Percentiles rank a stretch among this genome's conserved stretches.
Evolutionary conservation across 2,329 filamentous ascomycete species (phyloP).

Genomic region (Fusarium nanum): DNA sequence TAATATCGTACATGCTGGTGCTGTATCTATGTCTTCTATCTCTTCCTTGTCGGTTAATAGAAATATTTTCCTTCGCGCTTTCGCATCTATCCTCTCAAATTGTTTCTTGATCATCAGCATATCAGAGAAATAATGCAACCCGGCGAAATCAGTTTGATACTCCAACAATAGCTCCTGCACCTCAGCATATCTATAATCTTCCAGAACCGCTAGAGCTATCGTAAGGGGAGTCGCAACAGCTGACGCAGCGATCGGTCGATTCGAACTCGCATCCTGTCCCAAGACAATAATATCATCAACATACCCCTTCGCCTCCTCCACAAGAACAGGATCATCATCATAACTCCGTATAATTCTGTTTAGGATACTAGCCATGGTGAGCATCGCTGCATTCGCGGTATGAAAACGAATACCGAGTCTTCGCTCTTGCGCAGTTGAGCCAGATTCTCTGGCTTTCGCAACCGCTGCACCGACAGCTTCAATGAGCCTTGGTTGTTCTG

Average conservation of each 20-base stretch:
- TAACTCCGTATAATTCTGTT: conserved; percentile 10
- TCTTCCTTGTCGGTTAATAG: rapidly evolving
- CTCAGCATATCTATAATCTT: neutral
- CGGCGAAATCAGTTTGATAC: conserved; percentile 12
- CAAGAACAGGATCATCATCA: neutral
- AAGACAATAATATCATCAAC: neutral
- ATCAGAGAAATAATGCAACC: neutral
- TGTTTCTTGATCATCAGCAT: neutral
- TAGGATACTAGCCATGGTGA: neutral
- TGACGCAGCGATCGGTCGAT: conserved; percentile 14
- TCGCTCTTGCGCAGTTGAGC: neutral
- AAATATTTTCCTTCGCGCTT: neutral
- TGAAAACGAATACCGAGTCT: conserved; percentile 9
- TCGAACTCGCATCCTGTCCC: neutral
- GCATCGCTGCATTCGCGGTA: neutral
- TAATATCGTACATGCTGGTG: neutral
- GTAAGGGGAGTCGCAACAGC: neutral
- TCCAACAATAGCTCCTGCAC: neutral
- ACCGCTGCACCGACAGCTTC: neutral
- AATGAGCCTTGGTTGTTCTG: neutral
- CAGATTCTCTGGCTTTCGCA: neutral
- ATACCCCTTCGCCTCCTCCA: neutral
- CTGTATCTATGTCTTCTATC: neutral
- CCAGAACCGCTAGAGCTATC: neutral
- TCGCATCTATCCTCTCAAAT: neutral